phyloP scores from a whole-genome alignment of 2,329 filamentous ascomycete species.

The Colletotrichum spinosum region DNA sequence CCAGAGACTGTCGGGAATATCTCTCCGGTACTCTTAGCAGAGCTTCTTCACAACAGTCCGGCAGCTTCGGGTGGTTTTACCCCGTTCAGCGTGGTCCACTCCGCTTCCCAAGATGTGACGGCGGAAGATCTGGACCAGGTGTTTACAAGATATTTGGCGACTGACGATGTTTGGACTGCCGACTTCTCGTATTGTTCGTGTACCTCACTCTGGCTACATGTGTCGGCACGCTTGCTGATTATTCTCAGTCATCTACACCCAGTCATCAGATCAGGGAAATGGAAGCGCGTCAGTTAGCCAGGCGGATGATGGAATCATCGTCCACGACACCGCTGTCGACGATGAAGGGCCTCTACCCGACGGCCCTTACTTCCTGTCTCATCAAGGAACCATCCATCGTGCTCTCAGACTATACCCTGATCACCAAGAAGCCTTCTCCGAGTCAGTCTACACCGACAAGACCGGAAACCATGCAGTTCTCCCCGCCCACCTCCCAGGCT shows the following conservation, averaged over 20 bases:
- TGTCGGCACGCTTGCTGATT: no score
- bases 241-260: no score
- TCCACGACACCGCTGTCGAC: not conserved
- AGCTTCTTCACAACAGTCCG: not conserved
- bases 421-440: constrained; percentile 38
- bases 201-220: not conserved
- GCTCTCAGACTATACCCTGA: constrained; percentile 42
- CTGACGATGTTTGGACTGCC: not conserved
- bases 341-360: not conserved
- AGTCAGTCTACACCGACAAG: not conserved
- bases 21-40: not conserved
- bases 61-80: not conserved
- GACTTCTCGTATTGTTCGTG: not conserved
- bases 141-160: not conserved
- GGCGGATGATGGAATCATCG: not conserved
- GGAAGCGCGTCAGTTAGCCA: not conserved
- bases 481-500: constrained; percentile 31
- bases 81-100: not conserved
- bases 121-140: not conserved
- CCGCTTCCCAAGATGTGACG: not conserved
- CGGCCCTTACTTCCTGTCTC: constrained; percentile 38
- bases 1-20: not conserved
- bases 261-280: not conserved
- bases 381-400: constrained; percentile 29
- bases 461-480: constrained; percentile 25